Evolutionary conservation across 306 rosid species (phyloP).

Genomic region (Aeschynomene evenia): DNA sequence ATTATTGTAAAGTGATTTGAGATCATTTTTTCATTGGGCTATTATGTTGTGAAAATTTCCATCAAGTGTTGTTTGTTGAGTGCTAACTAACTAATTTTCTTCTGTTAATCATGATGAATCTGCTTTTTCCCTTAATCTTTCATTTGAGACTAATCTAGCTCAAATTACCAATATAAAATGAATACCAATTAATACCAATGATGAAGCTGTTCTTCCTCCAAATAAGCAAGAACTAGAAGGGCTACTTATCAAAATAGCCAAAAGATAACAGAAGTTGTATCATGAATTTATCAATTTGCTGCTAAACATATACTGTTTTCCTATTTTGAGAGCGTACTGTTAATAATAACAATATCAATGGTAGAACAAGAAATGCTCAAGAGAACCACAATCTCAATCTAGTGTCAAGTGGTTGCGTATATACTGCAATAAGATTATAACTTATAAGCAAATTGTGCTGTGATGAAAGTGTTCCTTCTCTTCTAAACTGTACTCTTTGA

Average conservation of each 20-base stretch:
- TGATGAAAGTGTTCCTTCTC: slow-evolving; percentile 3
- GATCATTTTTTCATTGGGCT: too few relatives aligned
- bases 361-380: not conserved
- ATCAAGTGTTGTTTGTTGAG: too few relatives aligned
- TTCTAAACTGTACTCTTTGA: slow-evolving; percentile 7
- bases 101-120: too few relatives aligned
- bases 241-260: too few relatives aligned
- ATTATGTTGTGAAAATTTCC: too few relatives aligned
- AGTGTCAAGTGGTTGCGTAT: not conserved
- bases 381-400: not conserved
- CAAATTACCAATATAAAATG: too few relatives aligned
- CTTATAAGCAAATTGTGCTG: not conserved
- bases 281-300: not conserved
- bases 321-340: slow-evolving; percentile 8
- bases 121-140: too few relatives aligned
- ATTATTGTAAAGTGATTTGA: too few relatives aligned
- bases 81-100: too few relatives aligned
- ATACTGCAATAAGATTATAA: not conserved
- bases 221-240: too few relatives aligned
- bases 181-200: too few relatives aligned
- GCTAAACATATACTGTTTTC: not conserved
- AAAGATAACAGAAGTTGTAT: not conserved
- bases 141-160: too few relatives aligned
- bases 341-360: not conserved
- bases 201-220: not conserved